Conservation (phyloP, 345 rosid species). For the Clarkia xantiana region DNA sequence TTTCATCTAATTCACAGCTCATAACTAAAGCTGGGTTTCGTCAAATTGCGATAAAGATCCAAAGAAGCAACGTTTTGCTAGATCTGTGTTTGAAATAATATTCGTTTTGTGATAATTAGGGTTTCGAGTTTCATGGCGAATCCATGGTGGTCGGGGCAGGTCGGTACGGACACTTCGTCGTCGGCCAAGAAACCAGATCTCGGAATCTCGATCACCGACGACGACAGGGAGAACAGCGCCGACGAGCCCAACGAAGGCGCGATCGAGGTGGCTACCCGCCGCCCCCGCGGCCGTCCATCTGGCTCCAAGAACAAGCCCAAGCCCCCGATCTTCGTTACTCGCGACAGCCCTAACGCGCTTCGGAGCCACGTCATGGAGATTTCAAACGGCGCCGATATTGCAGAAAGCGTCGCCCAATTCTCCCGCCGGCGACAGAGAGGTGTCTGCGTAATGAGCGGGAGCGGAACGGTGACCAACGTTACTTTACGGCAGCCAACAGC, state of each 20-base stretch:
- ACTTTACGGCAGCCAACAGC: constrained; percentile 40
- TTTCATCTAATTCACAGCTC: too few relatives aligned
- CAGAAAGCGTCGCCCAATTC: constrained; percentile 33
- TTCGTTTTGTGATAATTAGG: not conserved
- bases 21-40: too few relatives aligned
- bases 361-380: constrained; percentile 43
- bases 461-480: constrained; percentile 36
- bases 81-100: too few relatives aligned
- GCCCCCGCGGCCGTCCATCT: constrained; percentile 40
- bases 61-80: too few relatives aligned
- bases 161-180: constrained; percentile 18
- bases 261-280: constrained; percentile 22
- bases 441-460: constrained; percentile 39
- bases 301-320: constrained; percentile 45
- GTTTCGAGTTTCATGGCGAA: constrained; percentile 35
- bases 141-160: constrained; percentile 41
- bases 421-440: constrained; percentile 40
- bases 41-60: too few relatives aligned
- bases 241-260: constrained; percentile 37
- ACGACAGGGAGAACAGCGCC: constrained; percentile 18
- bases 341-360: constrained; percentile 43
- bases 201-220: constrained; percentile 19
- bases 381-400: constrained; percentile 31
- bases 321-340: constrained; percentile 38
- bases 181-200: constrained; percentile 16